A percentile compares a stretch with the other conserved stretches of the same genome.
Evolutionary conservation across 2,329 filamentous ascomycete genomes (phyloP).

Genomic region (Albifimbria verrucaria): DNA sequence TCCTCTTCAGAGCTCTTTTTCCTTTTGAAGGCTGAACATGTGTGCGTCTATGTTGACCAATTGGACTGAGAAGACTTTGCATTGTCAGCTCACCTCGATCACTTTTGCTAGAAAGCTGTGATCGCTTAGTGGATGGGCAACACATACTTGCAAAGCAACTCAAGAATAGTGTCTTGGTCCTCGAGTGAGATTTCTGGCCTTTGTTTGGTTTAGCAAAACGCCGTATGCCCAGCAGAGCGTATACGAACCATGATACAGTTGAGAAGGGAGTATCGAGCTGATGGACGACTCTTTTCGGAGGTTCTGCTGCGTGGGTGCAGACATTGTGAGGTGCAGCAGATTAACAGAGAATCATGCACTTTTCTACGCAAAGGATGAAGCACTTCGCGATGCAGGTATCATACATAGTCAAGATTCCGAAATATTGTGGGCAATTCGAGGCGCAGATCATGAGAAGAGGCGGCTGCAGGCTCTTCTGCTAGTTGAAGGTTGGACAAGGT

Average conservation of each 20-base stretch:
- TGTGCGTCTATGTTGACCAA: conserved; percentile 58
- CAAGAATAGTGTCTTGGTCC: conserved; percentile 62
- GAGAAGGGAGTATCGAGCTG: conserved; percentile 66
- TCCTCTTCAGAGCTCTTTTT: conserved; percentile 51
- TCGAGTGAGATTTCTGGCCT: conserved; percentile 60
- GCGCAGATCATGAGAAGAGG: no score
- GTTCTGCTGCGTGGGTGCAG: conserved; percentile 16
- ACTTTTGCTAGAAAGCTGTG: conserved; percentile 5
- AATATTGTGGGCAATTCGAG: no score
- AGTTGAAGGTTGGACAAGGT: no score
- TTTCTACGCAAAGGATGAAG: no score
- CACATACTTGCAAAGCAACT: conserved; percentile 62
- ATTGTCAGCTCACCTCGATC: no score
- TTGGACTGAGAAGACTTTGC: conserved; percentile 56
- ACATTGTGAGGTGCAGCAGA: conserved; percentile 16
- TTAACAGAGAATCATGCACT: no score
- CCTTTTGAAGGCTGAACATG: conserved; percentile 58
- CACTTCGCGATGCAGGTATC: no score
- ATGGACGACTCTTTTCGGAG: conserved; percentile 54
- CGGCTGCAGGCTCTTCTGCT: no score
- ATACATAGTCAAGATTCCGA: no score
- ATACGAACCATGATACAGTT: conserved; percentile 52
- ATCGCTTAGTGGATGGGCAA: neutral
- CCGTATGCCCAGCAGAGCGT: neutral
- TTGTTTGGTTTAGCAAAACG: neutral